Percentiles rank a stretch among this genome's conserved stretches.
These are phyloP conservation scores for Trametes sp. DNA, from an alignment of 1,284 basidiomycete species.

Conservation along the genomic window DNA sequence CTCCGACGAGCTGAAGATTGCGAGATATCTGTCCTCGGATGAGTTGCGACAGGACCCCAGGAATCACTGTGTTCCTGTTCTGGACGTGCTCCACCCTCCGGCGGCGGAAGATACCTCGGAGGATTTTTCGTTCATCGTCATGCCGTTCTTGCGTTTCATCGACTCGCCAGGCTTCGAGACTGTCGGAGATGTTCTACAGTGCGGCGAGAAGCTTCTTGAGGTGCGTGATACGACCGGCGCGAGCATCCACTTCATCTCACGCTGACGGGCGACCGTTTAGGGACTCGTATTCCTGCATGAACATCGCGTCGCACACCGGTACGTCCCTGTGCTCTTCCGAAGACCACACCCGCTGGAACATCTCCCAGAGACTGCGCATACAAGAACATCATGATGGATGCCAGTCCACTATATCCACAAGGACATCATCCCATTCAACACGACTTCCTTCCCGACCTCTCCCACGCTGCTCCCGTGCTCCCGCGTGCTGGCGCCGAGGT, in stretches of 20 bases:
- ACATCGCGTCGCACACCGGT: background rate
- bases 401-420: slow-evolving; percentile 31
- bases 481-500: slow-evolving; percentile 20
- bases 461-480: background rate
- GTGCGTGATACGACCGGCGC: slow-evolving; percentile 23
- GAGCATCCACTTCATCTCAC: background rate
- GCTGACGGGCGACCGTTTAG: background rate
- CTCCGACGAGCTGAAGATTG: slow-evolving; percentile 34
- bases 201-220: slow-evolving; percentile 37
- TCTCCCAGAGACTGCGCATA: slow-evolving; percentile 31
- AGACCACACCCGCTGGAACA: background rate
- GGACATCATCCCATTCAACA: slow-evolving; percentile 35
- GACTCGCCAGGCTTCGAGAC: slow-evolving; percentile 33
- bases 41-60: slow-evolving; percentile 30
- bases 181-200: slow-evolving; percentile 38
- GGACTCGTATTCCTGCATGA: background rate
- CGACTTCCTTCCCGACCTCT: slow-evolving; percentile 13
- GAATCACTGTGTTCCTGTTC: slow-evolving; percentile 44
- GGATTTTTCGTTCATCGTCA: slow-evolving; percentile 34
- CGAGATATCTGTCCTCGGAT: slow-evolving; percentile 24
- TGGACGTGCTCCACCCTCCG: slow-evolving; percentile 38
- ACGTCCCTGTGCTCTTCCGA: background rate
- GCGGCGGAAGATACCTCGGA: slow-evolving; percentile 11
- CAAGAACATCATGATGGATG: slow-evolving; percentile 41
- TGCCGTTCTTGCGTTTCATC: slow-evolving; percentile 39